Evolutionary conservation across 2,329 filamentous ascomycete species (phyloP).

Genomic region (Penicillium occitanis): DNA sequence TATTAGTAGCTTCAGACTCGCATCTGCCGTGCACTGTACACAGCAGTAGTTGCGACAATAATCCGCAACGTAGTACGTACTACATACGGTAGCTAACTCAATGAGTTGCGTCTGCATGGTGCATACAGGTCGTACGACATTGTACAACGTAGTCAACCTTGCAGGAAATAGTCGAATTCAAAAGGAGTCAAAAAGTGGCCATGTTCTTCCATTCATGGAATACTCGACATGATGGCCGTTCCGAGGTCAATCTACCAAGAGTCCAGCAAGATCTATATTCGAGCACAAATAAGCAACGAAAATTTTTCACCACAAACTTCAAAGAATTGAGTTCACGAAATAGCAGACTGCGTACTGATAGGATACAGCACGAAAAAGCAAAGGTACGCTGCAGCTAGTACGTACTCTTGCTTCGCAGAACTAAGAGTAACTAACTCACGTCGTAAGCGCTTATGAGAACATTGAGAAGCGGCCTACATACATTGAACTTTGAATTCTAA

Average conservation of each 20-base stretch:
- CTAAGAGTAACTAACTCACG: neutral
- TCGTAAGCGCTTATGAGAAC: neutral
- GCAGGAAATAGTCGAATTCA: neutral
- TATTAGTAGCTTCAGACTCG: neutral
- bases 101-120: neutral
- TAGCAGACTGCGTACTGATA: neutral
- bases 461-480: neutral
- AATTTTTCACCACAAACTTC: neutral
- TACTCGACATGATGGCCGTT: neutral
- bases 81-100: neutral
- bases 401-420: neutral
- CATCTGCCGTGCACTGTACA: neutral
- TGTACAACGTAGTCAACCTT: neutral
- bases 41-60: constrained; percentile 2
- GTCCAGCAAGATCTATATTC: neutral
- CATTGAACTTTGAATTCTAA: neutral
- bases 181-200: neutral
- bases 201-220: neutral
- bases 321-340: neutral
- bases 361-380: neutral
- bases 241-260: neutral
- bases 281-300: neutral
- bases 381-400: neutral
- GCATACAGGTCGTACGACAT: neutral
- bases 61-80: neutral